Evolutionary conservation across 140 eudicot genomes (phyloP), one percentile per base, ranked within the genome.

Genomic region (Flaveria floridana): DNA sequence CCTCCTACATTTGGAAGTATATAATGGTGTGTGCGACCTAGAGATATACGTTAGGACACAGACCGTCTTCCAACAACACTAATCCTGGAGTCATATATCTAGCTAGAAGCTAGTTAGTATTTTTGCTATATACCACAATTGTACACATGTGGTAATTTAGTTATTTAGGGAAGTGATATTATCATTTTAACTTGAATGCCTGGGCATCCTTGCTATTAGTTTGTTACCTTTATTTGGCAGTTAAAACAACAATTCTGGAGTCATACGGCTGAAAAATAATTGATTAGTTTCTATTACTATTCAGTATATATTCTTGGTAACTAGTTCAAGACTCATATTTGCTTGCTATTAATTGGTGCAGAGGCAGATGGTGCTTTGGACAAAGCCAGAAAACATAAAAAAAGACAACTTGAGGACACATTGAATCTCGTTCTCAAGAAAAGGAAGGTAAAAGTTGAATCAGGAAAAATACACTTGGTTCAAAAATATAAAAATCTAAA

Each of bases 301-400:
- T 65, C n/a, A 15, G 62, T 19, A 11, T 50, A 13, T 18, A 15
- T 50, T 13, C 2, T 61, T 41, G 76, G 9, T 62, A 34, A 61
- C 63, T 73, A 61, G 70, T 80, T 20, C 68, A 71, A 50, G 73
- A 51, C 55, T 62, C 50, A 50, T 58, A 58, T 44, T 16, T 64
- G 13, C 14, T 58, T 64, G 57, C 44, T 79, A 14, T 23, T 63
- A 26, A 58, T 69, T 63, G 67, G 48, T 86, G 81, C 95, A 93
- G 98, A 93, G 96, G 97, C 98, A 16, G 98, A 93, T 82, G 98
- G 98, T 70, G 97, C 98, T 58, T 70, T 93, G 65, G 98, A 90
- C 81, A 90, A 93, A 87, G 97, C 98, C 55, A 85, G 98, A 82
- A 93, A 93, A 74, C 97, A 93, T 83, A 93, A 90, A 77, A 93